Conservation (phyloP, 306 rosid species). For the Cucumis sativus region Cucumber_9930_V3 NC_026660.2:6652501-6653000, state of each 20-base stretch:
- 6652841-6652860: background rate
- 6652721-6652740: constrained; percentile 37
- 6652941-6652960: constrained; percentile 1
- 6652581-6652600: too few relatives aligned
- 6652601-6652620: too few relatives aligned
- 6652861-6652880: constrained; percentile 28
- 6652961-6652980: background rate
- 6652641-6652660: background rate
- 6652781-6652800: constrained; percentile 9
- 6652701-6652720: constrained; percentile 39
- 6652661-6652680: constrained; percentile 14
- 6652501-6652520: too few relatives aligned
- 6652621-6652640: too few relatives aligned
- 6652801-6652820: background rate
- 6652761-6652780: constrained; percentile 13
- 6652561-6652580: too few relatives aligned
- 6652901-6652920: constrained; percentile 16
- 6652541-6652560: too few relatives aligned
- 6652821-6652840: background rate
- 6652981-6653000: too few relatives aligned
- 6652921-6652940: too few relatives aligned
- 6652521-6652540: too few relatives aligned
- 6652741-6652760: constrained; percentile 10
- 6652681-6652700: constrained; percentile 7
- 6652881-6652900: constrained; percentile 17